A percentile compares a stretch with the other conserved stretches of the same genome.
Evolutionary conservation across 208 protist genomes (phyloP).

Genomic region (Endotrypanum monterogeii): DNA sequence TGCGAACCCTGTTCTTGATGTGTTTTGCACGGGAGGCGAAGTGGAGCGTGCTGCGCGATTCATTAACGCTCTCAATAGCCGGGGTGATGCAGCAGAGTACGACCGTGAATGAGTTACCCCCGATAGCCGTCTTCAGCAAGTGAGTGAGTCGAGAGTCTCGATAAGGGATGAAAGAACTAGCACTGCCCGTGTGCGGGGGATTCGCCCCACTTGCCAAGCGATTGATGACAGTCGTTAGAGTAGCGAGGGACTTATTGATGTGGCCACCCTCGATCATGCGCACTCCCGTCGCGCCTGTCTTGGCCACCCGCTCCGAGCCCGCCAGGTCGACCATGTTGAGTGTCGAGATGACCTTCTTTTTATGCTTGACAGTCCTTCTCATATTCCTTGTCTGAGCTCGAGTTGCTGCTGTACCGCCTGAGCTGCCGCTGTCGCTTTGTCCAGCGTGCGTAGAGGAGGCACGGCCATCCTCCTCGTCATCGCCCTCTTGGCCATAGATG

Average conservation of each 20-base stretch:
- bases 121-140: constrained; percentile 90
- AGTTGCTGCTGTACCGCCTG: neutral
- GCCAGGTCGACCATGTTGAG: constrained; percentile 96
- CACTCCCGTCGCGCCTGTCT: constrained; percentile 91
- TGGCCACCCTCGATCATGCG: constrained; percentile 94
- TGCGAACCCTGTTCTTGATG: constrained; percentile 61
- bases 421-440: neutral
- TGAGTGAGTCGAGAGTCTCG: constrained; percentile 93
- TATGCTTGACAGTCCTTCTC: constrained; percentile 13
- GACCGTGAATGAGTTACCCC: constrained; percentile 95
- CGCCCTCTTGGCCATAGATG: constrained; percentile 19
- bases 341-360: constrained; percentile 48
- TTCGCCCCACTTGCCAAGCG: constrained; percentile 38
- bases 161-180: constrained; percentile 84
- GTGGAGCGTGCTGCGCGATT: constrained; percentile 82
- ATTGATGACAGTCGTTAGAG: constrained; percentile 78
- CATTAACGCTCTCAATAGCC: constrained; percentile 57
- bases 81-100: constrained; percentile 83
- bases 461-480: constrained; percentile 22
- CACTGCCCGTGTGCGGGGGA: constrained; percentile 7
- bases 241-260: constrained; percentile 89
- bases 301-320: constrained; percentile 90
- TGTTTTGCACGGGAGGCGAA: constrained; percentile 72
- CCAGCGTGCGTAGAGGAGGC: constrained; percentile 14
- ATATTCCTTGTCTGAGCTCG: neutral